Evolutionary conservation across 345 rosid genomes (phyloP), one percentile per base, ranked within the genome.

Genomic region (Litchi chinensis): DNA sequence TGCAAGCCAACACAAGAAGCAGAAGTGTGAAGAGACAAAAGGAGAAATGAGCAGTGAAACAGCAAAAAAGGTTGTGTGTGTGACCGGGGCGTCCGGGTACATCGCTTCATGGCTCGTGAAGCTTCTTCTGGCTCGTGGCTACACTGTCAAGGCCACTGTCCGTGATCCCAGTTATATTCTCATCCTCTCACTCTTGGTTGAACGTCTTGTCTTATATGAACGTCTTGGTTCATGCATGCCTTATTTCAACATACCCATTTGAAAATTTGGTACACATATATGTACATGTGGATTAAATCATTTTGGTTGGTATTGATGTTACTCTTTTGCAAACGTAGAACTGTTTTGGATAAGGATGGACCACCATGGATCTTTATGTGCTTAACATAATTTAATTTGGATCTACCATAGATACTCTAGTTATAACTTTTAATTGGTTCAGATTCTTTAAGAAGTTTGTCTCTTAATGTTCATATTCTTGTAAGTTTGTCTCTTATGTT

Each of bases 31-130:
- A 56, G 63, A 6, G 19, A 39, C 26, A 12, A 15, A 18, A 39
- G 10, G 4, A 18, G 44, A 79, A 44, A 90, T 89, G 94, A 88
- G 87, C 82, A 46, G 77, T 73, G 84, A 79, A 76, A 93, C 40
- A 28, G 75, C 77, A 72, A 93, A 91, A 18, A 87, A 93, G 82
- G 78, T 76, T 28, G 97, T 92, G 32, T 91, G 97, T 79, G 98
- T 93, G 5, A 93, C 98, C 19, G 98, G 97, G 70, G 98, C 95
- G 41, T 93, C 96, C n/a, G 94, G 98, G 72, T 93, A 92, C 91
- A 92, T 93, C 46, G 95, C 98, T 43, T 90, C 97, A 13, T 92
- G 97, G 95, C 83, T 94, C 26, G 98, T 94, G 46, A 90, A 92
- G 89, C 87, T 92, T 82, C 97, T 94, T 24, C 98, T 94, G 65